Conservation (phyloP, 23 red algal species). For the Gracilaria gracilis region DNA sequence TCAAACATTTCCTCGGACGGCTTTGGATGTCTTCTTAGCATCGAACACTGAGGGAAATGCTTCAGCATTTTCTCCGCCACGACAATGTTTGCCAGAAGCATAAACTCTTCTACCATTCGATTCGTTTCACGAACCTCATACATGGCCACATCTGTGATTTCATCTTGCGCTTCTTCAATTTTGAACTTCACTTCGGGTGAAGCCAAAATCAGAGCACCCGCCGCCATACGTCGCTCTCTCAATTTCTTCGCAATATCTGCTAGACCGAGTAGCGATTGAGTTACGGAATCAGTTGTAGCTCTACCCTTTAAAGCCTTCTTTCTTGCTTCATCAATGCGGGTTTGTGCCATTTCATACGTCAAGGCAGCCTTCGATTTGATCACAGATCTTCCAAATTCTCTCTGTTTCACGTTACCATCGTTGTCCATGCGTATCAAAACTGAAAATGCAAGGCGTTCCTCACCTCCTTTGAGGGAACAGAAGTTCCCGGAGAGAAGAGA, state of each 20-base stretch:
- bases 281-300: slow-evolving; percentile 53
- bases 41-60: slow-evolving; percentile 87
- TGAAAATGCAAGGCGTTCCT: slow-evolving; percentile 93
- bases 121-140: slow-evolving; percentile 91
- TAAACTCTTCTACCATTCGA: slow-evolving; percentile 97
- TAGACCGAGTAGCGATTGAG: slow-evolving; percentile 66
- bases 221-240: slow-evolving; percentile 73
- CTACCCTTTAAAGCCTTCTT: slow-evolving; percentile 39
- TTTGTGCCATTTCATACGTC: slow-evolving; percentile 95
- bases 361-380: slow-evolving; percentile 91
- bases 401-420: slow-evolving; percentile 63
- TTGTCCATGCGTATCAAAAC: slow-evolving; percentile 83
- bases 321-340: slow-evolving; percentile 74
- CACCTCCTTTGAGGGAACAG: slow-evolving; percentile 81
- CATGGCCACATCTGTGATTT: slow-evolving; percentile 75
- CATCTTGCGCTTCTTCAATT: slow-evolving; percentile 70
- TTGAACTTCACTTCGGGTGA: slow-evolving; percentile 97
- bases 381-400: slow-evolving; percentile 83
- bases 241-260: slow-evolving; percentile 78
- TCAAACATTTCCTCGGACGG: slow-evolving; percentile 94
- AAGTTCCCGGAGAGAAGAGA: slow-evolving; percentile 83
- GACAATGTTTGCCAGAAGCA: slow-evolving; percentile 96
- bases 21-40: slow-evolving; percentile 88
- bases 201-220: slow-evolving; percentile 90
- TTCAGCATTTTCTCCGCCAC: slow-evolving; percentile 84